Evolutionary conservation across 2,329 filamentous ascomycete genomes (phyloP).

Genomic region (Pyricularia grisea): DNA sequence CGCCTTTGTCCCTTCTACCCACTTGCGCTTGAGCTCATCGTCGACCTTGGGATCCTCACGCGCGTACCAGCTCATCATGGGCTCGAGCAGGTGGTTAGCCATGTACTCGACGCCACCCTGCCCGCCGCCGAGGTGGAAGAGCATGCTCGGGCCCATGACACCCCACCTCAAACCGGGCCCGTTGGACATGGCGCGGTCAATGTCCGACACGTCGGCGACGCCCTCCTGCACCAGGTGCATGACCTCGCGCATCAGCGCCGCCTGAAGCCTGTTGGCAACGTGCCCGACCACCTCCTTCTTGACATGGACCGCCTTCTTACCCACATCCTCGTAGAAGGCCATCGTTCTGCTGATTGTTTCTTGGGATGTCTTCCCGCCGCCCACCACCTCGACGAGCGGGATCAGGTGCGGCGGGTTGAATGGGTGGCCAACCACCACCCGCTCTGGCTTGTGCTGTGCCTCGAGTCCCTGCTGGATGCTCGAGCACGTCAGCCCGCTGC

Average conservation of each 20-base stretch:
- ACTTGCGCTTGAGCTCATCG: neutral
- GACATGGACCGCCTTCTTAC: constrained; percentile 28
- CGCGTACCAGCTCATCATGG: neutral
- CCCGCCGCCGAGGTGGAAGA: neutral
- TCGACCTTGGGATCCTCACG: neutral
- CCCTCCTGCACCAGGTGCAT: constrained; percentile 23
- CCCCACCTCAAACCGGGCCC: neutral
- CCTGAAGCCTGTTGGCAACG: constrained; percentile 34
- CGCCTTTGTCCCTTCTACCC: neutral
- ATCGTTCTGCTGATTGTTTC: constrained; percentile 18
- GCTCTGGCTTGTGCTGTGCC: constrained; percentile 14
- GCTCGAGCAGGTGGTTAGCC: neutral
- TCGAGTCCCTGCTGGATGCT: neutral
- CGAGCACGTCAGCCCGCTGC: constrained; percentile 25
- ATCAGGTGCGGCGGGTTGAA: constrained; percentile 40
- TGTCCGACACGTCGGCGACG: neutral
- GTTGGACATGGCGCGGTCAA: neutral
- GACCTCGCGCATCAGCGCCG: constrained; percentile 25
- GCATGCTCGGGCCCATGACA: neutral
- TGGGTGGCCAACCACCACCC: constrained; percentile 33
- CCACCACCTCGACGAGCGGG: constrained; percentile 35
- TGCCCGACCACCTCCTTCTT: constrained; percentile 30
- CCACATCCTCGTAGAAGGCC: constrained; percentile 27
- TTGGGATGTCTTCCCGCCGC: constrained; percentile 19
- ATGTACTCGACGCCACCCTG: neutral